phyloP scores from a whole-genome alignment of 176 grass and related monocot species.

The Puya raimondii region DNA sequence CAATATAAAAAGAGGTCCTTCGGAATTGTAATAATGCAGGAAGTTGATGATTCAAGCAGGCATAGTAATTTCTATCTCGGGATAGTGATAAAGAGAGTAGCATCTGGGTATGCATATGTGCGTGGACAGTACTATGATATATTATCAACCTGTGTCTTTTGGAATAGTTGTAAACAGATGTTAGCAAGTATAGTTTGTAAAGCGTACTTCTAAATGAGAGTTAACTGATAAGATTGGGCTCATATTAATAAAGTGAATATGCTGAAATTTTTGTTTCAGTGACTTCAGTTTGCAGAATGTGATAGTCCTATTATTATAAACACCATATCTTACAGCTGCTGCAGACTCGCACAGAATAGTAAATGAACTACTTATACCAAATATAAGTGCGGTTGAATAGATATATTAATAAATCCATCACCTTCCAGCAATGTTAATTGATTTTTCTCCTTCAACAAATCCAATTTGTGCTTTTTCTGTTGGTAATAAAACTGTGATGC shows the following conservation, averaged over 20 bases:
- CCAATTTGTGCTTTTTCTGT: conserved; percentile 68
- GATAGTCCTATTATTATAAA: too few species aligned
- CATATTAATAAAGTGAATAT: not conserved
- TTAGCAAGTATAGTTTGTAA: too few species aligned
- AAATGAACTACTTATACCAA: not conserved
- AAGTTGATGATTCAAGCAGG: not conserved
- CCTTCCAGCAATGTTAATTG: conserved; percentile 83
- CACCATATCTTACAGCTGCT: too few species aligned
- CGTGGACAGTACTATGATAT: not conserved
- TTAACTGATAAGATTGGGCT: too few species aligned
- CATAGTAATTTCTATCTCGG: not conserved
- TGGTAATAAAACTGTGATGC: conserved; percentile 69
- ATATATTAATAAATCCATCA: conserved; percentile 15
- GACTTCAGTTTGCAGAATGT: too few species aligned
- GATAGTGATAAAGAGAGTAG: too few species aligned
- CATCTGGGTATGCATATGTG: not conserved
- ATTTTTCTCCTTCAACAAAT: conserved; percentile 51
- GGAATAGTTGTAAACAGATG: too few species aligned
- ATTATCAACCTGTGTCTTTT: too few species aligned
- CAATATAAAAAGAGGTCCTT: too few species aligned
- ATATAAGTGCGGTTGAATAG: not conserved
- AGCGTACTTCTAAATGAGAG: too few species aligned
- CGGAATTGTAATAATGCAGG: too few species aligned
- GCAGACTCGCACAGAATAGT: too few species aligned
- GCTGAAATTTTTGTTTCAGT: not conserved